phyloP scores from a whole-genome alignment of 2,329 filamentous ascomycete genomes.

The Colletotrichum tropicicola region DNA sequence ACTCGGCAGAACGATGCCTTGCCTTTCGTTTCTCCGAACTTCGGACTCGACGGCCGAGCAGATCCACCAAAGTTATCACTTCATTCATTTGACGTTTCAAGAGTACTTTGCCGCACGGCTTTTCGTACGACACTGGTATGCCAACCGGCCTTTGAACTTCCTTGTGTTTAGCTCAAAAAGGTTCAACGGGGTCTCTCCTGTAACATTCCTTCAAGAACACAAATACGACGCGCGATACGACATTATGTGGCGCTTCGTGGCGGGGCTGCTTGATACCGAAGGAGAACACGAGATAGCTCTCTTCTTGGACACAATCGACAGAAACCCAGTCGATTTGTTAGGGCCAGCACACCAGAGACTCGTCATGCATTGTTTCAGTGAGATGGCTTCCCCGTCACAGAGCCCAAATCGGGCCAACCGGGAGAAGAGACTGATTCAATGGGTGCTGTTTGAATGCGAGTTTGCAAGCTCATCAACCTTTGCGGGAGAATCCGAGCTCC shows the following conservation, averaged over 20 bases:
- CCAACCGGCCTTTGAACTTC: not conserved
- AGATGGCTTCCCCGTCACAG: slow-evolving; percentile 34
- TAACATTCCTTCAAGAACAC: slow-evolving; percentile 20
- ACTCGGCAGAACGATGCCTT: not conserved
- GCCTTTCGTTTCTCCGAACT: not conserved
- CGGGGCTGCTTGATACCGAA: not conserved
- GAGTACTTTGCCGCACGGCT: slow-evolving; percentile 19
- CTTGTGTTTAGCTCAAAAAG: not conserved
- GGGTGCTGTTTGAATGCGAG: slow-evolving; percentile 35
- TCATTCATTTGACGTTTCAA: slow-evolving; percentile 20
- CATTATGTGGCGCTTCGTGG: slow-evolving; percentile 3
- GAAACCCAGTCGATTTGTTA: slow-evolving; percentile 44
- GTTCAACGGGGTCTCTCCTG: not conserved
- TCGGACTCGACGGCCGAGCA: slow-evolving; percentile 2
- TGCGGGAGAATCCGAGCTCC: slow-evolving; percentile 30
- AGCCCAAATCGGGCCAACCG: slow-evolving; percentile 6
- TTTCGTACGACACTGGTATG: slow-evolving; percentile 5
- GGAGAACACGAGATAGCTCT: not conserved
- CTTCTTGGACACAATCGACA: slow-evolving; percentile 35
- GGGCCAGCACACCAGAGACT: slow-evolving; percentile 47
- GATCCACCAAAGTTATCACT: not conserved
- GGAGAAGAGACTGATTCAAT: slow-evolving; percentile 29
- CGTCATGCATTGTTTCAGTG: slow-evolving; percentile 47
- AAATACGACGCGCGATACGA: slow-evolving; percentile 1
- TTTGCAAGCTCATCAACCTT: slow-evolving; percentile 16